Evolutionary conservation across 371 early-diverging fungal species (phyloP), one percentile per base, ranked within the genome.

Genomic region (Mortierella sp.): DNA sequence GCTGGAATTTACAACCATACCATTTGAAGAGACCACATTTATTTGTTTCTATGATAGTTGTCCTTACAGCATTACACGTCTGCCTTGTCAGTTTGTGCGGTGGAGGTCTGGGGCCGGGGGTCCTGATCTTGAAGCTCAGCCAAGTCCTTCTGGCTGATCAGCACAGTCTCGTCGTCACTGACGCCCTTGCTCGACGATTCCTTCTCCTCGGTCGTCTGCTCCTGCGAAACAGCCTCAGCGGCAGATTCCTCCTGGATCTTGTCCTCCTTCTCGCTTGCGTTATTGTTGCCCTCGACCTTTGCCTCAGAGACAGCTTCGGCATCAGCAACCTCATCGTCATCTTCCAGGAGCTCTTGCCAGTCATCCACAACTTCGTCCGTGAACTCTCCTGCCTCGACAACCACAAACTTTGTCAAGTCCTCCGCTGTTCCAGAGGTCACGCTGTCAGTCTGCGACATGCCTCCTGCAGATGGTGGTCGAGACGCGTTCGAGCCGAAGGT

Each of bases 321-420:
- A 2, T 64, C 68, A 2, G 34, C 68, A 16, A 16, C 64, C 16
- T 77, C 78, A 2, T 76, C 79, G 24, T 77, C 78, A 14, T 78
- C 78, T 41, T 77, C 83, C 44, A 82, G 24, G 16, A 77, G 76
- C 45, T 77, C 75, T n/a, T 82, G 78, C 83, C 83, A 82, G 66
- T 82, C 83, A 50, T 82, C 83, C 19, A 82, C 83, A 13, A 82
- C 83, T 11, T 82, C 83, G 26, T 65, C 70, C 26, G 83, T 82
- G 40, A 82, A 77, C 41, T 74, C 78, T 1, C 83, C 83, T 4
- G 71, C 68, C 47, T 77, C 73, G 22, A 80, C 74, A 40, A 80
- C 81, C 9, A 80, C 71, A 76, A 80, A 80, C 65, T 76, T 80
- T 24, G 73, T 66, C 74, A 73, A 26, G 43, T 76, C 81, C 53